Conservation (phyloP, 2,329 filamentous ascomycete genomes). For the Metarhizium album region DNA sequence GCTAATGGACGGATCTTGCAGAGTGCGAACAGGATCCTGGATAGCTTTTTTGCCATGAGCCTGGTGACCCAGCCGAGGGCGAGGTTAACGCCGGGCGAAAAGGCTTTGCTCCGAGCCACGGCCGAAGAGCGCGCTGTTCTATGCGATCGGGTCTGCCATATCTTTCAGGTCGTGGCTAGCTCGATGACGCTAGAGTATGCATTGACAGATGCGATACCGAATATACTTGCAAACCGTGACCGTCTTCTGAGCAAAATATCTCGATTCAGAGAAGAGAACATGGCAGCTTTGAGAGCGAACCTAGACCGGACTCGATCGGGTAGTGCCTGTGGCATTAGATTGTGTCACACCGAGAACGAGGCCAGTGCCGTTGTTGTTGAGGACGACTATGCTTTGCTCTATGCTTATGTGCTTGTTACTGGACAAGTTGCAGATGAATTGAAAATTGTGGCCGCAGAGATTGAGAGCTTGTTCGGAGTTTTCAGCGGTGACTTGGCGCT, state of each 20-base stretch:
- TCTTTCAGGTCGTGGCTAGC: constrained; percentile 69
- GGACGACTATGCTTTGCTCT: constrained; percentile 77
- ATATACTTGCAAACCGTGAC: constrained; percentile 64
- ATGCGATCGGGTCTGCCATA: constrained; percentile 76
- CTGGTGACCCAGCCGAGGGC: constrained; percentile 72
- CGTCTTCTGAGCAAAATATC: constrained; percentile 73
- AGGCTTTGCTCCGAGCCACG: constrained; percentile 65
- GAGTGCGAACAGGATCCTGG: constrained; percentile 68
- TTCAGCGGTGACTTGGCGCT: constrained; percentile 21
- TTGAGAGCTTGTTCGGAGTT: constrained; percentile 48
- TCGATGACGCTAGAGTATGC: constrained; percentile 86
- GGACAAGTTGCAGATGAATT: constrained; percentile 52
- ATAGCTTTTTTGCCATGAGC: constrained; percentile 88
- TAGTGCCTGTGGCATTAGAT: neutral
- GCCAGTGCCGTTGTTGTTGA: constrained; percentile 38
- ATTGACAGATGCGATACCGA: constrained; percentile 71
- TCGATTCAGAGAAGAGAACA: constrained; percentile 59
- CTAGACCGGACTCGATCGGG: neutral
- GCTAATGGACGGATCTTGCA: constrained; percentile 60
- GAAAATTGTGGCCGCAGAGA: constrained; percentile 42
- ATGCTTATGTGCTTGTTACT: constrained; percentile 68
- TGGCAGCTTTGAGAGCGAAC: neutral
- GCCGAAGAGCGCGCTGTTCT: constrained; percentile 66
- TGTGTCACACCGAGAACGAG: neutral
- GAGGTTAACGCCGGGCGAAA: constrained; percentile 63